Conservation (phyloP, 768 basidiomycete genomes). For the Russula emetica region DNA sequence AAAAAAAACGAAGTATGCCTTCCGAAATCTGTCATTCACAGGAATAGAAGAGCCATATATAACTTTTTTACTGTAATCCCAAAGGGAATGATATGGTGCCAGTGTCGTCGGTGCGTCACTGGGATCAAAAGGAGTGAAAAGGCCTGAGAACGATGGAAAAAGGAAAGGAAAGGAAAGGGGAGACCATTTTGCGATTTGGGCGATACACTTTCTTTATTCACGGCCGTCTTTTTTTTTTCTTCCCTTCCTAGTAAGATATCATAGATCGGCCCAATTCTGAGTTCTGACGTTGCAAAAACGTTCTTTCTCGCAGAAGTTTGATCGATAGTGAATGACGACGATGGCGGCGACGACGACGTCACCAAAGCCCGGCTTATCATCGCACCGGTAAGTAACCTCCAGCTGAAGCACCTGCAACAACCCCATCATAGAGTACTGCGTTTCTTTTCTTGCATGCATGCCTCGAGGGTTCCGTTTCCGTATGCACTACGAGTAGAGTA, state of each 20-base stretch:
- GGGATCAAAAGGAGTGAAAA: too few species aligned
- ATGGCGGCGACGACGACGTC: not conserved
- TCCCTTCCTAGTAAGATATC: not conserved
- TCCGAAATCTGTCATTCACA: not conserved
- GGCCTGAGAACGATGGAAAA: not conserved
- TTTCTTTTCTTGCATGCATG: too few species aligned
- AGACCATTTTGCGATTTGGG: slow-evolving; percentile 4
- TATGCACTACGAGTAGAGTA: too few species aligned
- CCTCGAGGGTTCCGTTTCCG: too few species aligned
- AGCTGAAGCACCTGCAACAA: too few species aligned
- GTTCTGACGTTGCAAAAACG: not conserved
- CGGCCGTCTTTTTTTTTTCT: not conserved
- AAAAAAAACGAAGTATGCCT: too few species aligned
- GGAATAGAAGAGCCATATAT: too few species aligned
- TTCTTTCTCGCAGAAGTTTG: not conserved
- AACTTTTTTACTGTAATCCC: too few species aligned
- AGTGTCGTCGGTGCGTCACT: too few species aligned
- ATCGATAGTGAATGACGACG: not conserved
- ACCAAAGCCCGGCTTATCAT: not conserved
- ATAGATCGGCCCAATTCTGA: not conserved
- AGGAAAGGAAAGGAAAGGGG: too few species aligned
- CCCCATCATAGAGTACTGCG: too few species aligned
- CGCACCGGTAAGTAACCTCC: not conserved
- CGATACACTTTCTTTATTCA: not conserved
- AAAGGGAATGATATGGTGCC: too few species aligned